Percentiles rank a stretch among this genome's conserved stretches.
These are phyloP conservation scores for Echites panduratus DNA, from an alignment of 257 asterid genomes.

Conservation along the genomic window DNA sequence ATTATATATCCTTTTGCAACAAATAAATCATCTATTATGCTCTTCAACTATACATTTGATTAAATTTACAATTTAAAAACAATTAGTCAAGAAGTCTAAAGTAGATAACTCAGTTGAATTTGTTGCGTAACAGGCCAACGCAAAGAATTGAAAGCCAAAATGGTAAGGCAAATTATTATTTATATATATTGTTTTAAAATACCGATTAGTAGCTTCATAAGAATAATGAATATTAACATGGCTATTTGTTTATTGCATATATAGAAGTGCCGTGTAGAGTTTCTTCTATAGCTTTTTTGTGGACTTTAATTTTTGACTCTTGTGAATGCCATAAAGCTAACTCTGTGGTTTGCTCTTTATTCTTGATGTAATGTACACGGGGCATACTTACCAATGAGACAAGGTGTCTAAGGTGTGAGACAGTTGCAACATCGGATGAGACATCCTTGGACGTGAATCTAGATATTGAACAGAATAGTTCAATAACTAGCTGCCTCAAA, in stretches of 20 bases:
- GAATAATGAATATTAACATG: no score
- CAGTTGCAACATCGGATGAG: slow-evolving; percentile 93
- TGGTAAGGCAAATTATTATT: no score
- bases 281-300: not conserved
- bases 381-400: slow-evolving; percentile 91
- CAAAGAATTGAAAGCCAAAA: no score
- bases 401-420: slow-evolving; percentile 78
- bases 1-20: no score
- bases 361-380: slow-evolving; percentile 43
- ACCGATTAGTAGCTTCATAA: no score
- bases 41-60: no score
- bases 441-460: slow-evolving; percentile 84
- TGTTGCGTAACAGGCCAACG: no score
- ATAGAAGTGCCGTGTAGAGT: not conserved
- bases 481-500: slow-evolving; percentile 95
- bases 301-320: not conserved
- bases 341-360: not conserved
- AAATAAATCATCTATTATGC: no score
- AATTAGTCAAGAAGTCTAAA: no score
- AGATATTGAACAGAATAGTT: slow-evolving; percentile 90
- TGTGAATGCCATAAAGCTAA: not conserved
- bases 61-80: no score
- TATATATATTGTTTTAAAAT: no score
- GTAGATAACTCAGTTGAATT: no score
- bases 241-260: not conserved